These are phyloP conservation scores for Pilobolus umbonatus DNA, from an alignment of 192 early-diverging fungal species.

Conservation along the genomic window DNA sequence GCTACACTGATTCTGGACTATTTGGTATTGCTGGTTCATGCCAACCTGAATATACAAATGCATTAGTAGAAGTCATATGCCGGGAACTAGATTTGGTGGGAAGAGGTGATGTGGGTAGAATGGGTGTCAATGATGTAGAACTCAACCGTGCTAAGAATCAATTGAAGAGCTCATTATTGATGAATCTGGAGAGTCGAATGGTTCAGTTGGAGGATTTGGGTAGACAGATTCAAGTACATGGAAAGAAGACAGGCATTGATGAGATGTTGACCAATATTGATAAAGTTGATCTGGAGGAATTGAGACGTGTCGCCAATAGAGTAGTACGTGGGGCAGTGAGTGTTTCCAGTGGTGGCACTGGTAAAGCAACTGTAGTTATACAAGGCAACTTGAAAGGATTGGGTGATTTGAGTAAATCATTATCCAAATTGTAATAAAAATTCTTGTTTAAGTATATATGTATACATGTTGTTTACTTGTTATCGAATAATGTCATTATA, in stretches of 20 bases:
- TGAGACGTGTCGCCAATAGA: constrained; percentile 69
- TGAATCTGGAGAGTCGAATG: constrained; percentile 89
- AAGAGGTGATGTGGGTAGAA: constrained; percentile 25
- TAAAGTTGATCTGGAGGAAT: constrained; percentile 64
- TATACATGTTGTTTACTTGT: too few relatives aligned
- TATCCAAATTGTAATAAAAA: too few relatives aligned
- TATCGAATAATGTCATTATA: too few relatives aligned
- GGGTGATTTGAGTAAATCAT: constrained; percentile 40
- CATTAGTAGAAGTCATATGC: constrained; percentile 76
- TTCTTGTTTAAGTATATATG: too few relatives aligned
- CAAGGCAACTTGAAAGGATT: constrained; percentile 54
- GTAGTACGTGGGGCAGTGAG: constrained; percentile 62
- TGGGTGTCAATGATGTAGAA: constrained; percentile 53
- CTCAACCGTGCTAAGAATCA: constrained; percentile 92
- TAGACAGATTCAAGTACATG: constrained; percentile 75
- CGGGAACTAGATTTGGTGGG: constrained; percentile 78
- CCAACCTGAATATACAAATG: constrained; percentile 66
- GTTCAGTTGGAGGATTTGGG: constrained; percentile 95
- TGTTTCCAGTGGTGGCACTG: constrained; percentile 49
- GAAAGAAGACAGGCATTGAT: constrained; percentile 64
- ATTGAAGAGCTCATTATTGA: constrained; percentile 85
- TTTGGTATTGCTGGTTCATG: constrained; percentile 92
- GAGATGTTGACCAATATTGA: constrained; percentile 84
- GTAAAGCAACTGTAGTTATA: constrained; percentile 60
- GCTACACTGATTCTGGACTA: constrained; percentile 85